Conservation (phyloP, 495 filamentous ascomycete species). For the Tuber indicum region DNA sequence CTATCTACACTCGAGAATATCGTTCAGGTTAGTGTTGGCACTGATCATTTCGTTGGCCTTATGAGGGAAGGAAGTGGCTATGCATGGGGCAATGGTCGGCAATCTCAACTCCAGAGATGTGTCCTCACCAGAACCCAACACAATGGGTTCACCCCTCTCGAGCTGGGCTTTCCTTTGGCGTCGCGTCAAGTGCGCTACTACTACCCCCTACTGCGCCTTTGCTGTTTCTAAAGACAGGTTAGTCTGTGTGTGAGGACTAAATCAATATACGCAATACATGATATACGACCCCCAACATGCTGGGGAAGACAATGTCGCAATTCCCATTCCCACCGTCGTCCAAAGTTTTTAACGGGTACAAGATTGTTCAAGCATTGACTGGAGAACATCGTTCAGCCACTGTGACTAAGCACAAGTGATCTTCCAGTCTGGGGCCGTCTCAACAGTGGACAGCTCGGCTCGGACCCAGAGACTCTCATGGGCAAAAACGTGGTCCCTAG, state of each 20-base stretch:
- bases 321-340: conserved; percentile 56
- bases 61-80: conserved; percentile 58
- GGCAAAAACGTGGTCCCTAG: conserved; percentile 56
- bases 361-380: conserved; percentile 54
- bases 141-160: conserved; percentile 59
- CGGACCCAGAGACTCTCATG: conserved; percentile 48
- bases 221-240: conserved; percentile 64
- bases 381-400: conserved; percentile 64
- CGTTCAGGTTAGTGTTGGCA: conserved; percentile 54
- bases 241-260: conserved; percentile 79
- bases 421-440: conserved; percentile 64
- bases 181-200: conserved; percentile 52
- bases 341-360: conserved; percentile 52
- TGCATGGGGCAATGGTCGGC: conserved; percentile 67
- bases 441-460: conserved; percentile 58
- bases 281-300: conserved; percentile 54
- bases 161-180: conserved; percentile 60
- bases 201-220: conserved; percentile 65
- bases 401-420: conserved; percentile 55
- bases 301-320: conserved; percentile 55
- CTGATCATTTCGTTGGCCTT: conserved; percentile 66
- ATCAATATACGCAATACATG: conserved; percentile 77
- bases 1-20: conserved; percentile 58
- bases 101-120: conserved; percentile 66
- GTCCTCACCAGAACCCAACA: conserved; percentile 56